Base-by-base conservation (phyloP, 1,284 basidiomycete genomes). In the Sanghuangporus sanghuang region DNA sequence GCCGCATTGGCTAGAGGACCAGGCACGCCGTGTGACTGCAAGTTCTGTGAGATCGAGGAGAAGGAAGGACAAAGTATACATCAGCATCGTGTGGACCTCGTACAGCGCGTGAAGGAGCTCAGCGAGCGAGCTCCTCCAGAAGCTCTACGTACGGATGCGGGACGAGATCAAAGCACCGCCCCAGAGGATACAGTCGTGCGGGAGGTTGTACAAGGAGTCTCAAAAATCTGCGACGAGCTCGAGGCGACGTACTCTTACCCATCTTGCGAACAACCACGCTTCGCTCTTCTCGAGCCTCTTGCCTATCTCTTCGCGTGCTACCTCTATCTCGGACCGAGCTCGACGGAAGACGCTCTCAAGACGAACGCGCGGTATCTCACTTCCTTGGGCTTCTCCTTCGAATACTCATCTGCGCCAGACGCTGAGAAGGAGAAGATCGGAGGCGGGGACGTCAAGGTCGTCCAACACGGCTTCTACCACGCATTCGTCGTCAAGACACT, bases 261-360 rank as follows among this genome's bases (percentile, higher is more conserved):
- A 14, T 36, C 64, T 5, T 27, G 18, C 11, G 60, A 54, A 11
- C 61, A 65, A 32, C 64, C 64, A 7, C 60, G 64, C 14, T 65
- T 65, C 55, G 52, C 64, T 8, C 42, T 65, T 32, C 60, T 65
- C 27, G 64, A 65, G 39, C 64, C 64, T 1, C 61, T 65, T 14
- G 38, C 60, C 18, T 65, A 65, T 44, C 61, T 65, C 0, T 65
- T 65, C 35, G 61, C 60, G 14, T 65, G 64, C 35, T 48, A 65
- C 18, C 61, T 65, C 32, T 65, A 65, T 21, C 64, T 65, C 36
- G 64, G 64, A 16, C 55, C 60, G 6, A 54, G 40, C 12, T 59
- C 35, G 7, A 65, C 64, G 5, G 64, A 65, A 16, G 60, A 59
- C 27, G 64, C 64, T 1, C 40, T 65, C 27, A 44, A 48, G 14